Base-by-base conservation (phyloP, 2,329 filamentous ascomycete species). In the Aspergillus piperis region DNA sequence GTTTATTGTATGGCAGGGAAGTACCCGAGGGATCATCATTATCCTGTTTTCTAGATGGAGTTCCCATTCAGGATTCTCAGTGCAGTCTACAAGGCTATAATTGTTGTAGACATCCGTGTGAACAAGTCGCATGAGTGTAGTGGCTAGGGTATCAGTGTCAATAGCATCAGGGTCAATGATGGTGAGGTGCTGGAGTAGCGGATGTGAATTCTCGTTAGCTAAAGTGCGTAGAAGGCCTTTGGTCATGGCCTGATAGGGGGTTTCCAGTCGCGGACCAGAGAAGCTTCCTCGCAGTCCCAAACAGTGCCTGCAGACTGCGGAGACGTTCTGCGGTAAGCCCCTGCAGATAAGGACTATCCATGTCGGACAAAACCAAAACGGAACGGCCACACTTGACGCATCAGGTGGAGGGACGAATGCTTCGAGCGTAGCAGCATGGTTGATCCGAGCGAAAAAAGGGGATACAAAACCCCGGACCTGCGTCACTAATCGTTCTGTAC, bases 211-310 rank as follows among this genome's bases (percentile, higher is more conserved):
- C 15, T 61, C 50, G 5, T 25, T 7, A 7, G 48, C 13, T 3
- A 42, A 21, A 8, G 11, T 21, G 11, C 59, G 59, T n/a, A 61
- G 23, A 36, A 61, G 25, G 2, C 54, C 59, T 41, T 57, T 54
- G 5, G n/a, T 54, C 53, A 62, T 56, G 19, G 30, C 41, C 7
- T 55, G 42, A 25, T 51, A 51, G n/a, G n/a, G 1, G 52, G 47
- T 1, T 50, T 11, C 52, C 58, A 2, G 52, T 36, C 13, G 52
- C 42, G 5, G 38, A 11, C 58, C 58, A 59, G 15, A 59, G 30
- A 3, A 59, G 25, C 30, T 44, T 39, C 10, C 52, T 23, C 7
- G 58, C 32, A 3, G 41, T n/a, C 15, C 32, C 13, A 5, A 51
- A 27, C 13, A 56, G 10, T 2, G 38, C 15, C 36, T 56, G 58